These are phyloP conservation scores for Sapria himalayana DNA, from an alignment of 345 rosid genomes.

Conservation along the genomic window DNA sequence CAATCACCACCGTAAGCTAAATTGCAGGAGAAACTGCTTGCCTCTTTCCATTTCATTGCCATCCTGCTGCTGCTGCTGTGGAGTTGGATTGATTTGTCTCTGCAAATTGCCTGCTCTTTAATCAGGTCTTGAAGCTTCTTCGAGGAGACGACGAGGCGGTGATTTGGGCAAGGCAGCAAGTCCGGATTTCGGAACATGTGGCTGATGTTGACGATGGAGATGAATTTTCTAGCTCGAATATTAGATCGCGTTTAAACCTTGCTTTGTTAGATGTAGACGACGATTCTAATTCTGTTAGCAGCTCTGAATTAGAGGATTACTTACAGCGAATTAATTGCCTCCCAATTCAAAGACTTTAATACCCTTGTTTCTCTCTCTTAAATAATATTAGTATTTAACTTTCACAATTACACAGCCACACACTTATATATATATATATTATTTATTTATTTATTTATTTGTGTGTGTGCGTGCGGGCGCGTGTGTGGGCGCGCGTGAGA, in stretches of 20 bases:
- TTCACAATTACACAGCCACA: too few species aligned
- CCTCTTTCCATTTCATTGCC: too few species aligned
- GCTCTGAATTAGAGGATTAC: constrained; percentile 55
- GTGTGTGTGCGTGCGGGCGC: too few species aligned
- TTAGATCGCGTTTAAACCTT: constrained; percentile 65
- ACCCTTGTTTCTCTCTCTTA: too few species aligned
- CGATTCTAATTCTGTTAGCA: constrained; percentile 38
- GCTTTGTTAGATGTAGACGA: constrained; percentile 66
- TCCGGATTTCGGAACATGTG: constrained; percentile 25
- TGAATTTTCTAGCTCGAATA: constrained; percentile 24
- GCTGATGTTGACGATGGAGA: constrained; percentile 28
- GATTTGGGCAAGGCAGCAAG: constrained; percentile 46
- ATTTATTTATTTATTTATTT: too few species aligned
- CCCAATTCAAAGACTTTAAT: too few species aligned
- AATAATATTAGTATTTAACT: too few species aligned
- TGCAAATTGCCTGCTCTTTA: too few species aligned
- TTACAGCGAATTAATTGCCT: constrained; percentile 41
- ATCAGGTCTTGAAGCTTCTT: constrained; percentile 60
- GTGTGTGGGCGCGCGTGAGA: too few species aligned
- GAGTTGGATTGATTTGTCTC: too few species aligned
- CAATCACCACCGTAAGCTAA: constrained; percentile 40
- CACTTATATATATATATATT: too few species aligned
- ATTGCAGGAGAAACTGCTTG: not conserved
- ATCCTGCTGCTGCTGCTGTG: too few species aligned
- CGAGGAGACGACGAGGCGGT: constrained; percentile 55